phyloP scores from a whole-genome alignment of 176 grass and related monocot genomes.

The Ensete glaucum region DNA sequence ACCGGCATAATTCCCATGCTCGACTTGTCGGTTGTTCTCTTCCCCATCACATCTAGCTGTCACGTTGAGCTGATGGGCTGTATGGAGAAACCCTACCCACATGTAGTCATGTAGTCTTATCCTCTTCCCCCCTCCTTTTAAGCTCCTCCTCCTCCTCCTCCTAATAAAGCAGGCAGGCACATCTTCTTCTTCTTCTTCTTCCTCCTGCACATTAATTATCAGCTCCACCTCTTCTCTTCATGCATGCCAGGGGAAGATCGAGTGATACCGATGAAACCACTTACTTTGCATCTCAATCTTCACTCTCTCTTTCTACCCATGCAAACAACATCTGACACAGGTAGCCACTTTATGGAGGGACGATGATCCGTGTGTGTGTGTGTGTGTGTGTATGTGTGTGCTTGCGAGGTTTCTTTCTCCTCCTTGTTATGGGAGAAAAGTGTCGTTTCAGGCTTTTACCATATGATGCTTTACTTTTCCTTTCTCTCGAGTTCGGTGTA shows the following conservation, averaged over 20 bases:
- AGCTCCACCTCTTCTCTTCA: too few relatives aligned
- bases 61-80: slow-evolving; percentile 61
- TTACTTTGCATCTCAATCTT: not conserved
- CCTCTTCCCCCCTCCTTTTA: slow-evolving; percentile 20
- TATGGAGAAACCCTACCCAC: slow-evolving; percentile 46
- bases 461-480: slow-evolving; percentile 26
- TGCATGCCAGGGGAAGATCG: not conserved
- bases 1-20: slow-evolving; percentile 51
- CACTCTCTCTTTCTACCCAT: too few relatives aligned
- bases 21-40: slow-evolving; percentile 75
- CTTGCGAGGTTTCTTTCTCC: slow-evolving; percentile 3
- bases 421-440: slow-evolving; percentile 61
- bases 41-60: slow-evolving; percentile 68
- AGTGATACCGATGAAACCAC: not conserved
- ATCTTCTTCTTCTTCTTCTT: too few relatives aligned
- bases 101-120: slow-evolving; percentile 46
- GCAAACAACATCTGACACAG: not conserved
- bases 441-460: slow-evolving; percentile 65
- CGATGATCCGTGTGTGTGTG: not conserved
- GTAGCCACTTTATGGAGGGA: not conserved
- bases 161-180: too few relatives aligned
- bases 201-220: too few relatives aligned
- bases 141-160: too few relatives aligned
- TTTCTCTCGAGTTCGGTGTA: slow-evolving; percentile 17
- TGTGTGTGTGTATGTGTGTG: not conserved